Conservation (phyloP, 108 stramenopile genomes). For the Pinguiococcus pyrenoidosus region DNA sequence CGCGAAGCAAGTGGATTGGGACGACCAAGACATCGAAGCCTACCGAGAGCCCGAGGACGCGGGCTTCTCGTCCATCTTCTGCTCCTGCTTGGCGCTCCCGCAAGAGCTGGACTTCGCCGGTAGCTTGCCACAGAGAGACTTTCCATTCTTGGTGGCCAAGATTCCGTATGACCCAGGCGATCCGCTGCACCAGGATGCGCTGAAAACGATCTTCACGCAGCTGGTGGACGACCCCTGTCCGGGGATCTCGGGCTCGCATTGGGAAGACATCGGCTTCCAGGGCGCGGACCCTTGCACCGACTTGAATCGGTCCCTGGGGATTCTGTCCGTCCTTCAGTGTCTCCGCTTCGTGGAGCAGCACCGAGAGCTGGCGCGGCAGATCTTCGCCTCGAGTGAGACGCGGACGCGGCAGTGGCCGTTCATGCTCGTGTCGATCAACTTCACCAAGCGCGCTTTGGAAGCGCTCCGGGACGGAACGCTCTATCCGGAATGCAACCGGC, state of each 20-base stretch:
- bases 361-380: neutral
- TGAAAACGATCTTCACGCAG: constrained; percentile 13
- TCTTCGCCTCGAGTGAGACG: neutral
- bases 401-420: constrained; percentile 13
- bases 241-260: constrained; percentile 10
- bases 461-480: constrained; percentile 12
- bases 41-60: neutral
- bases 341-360: constrained; percentile 13
- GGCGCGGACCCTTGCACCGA: constrained; percentile 37
- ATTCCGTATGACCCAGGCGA: constrained; percentile 10
- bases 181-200: constrained; percentile 11
- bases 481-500: constrained; percentile 14
- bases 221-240: neutral
- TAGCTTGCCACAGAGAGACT: constrained; percentile 1
- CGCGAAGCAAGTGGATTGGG: neutral
- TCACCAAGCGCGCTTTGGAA: constrained; percentile 24
- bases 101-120: constrained; percentile 9
- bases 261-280: constrained; percentile 34
- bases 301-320: constrained; percentile 26
- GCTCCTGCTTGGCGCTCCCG: neutral
- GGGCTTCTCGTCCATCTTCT: neutral
- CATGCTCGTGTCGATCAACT: constrained; percentile 21
- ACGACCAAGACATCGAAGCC: neutral
- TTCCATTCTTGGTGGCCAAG: constrained; percentile 1
- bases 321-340: constrained; percentile 19